Evolutionary conservation across 2,329 filamentous ascomycete genomes (phyloP).

Genomic region (Talaromyces sp.): DNA sequence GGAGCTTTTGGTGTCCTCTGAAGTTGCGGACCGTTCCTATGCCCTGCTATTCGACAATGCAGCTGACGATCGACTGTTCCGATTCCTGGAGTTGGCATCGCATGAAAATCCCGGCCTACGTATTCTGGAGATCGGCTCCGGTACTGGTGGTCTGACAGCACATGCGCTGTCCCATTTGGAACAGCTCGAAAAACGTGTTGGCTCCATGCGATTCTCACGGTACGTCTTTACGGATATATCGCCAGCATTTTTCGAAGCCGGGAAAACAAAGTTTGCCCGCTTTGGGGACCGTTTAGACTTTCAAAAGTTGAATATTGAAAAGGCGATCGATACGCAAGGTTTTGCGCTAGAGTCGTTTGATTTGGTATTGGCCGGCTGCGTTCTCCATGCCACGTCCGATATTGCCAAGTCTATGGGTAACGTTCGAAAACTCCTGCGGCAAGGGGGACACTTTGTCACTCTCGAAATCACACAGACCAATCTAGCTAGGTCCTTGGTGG

Average conservation of each 20-base stretch:
- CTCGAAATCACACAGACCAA: background rate
- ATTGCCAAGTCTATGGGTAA: slow-evolving; percentile 13
- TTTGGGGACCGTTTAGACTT: background rate
- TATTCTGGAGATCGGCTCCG: slow-evolving; percentile 43
- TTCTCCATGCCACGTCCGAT: slow-evolving; percentile 19
- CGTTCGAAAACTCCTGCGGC: slow-evolving; percentile 25
- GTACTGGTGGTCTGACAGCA: slow-evolving; percentile 34
- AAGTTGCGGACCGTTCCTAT: slow-evolving; percentile 19
- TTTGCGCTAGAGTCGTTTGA: slow-evolving; percentile 18
- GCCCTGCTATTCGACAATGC: slow-evolving; percentile 32
- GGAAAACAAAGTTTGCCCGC: background rate
- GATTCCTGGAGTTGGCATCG: slow-evolving; percentile 11
- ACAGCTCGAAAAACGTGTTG: slow-evolving; percentile 7
- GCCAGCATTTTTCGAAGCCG: slow-evolving; percentile 14
- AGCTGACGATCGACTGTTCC: slow-evolving; percentile 24
- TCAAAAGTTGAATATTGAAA: background rate
- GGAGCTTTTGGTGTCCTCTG: background rate
- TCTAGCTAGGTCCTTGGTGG: slow-evolving; percentile 7
- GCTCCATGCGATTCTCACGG: slow-evolving; percentile 3
- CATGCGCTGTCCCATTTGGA: slow-evolving; percentile 9
- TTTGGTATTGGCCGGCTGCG: slow-evolving; percentile 19
- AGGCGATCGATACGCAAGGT: slow-evolving; percentile 13
- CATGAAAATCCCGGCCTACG: slow-evolving; percentile 40
- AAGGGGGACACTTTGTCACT: background rate
- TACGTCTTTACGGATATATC: slow-evolving; percentile 20